Percentiles rank a stretch among this genome's conserved stretches.
These are phyloP conservation scores for Fraxinus nigra DNA, from an alignment of 305 asterid species.

Conservation along the genomic window DNA sequence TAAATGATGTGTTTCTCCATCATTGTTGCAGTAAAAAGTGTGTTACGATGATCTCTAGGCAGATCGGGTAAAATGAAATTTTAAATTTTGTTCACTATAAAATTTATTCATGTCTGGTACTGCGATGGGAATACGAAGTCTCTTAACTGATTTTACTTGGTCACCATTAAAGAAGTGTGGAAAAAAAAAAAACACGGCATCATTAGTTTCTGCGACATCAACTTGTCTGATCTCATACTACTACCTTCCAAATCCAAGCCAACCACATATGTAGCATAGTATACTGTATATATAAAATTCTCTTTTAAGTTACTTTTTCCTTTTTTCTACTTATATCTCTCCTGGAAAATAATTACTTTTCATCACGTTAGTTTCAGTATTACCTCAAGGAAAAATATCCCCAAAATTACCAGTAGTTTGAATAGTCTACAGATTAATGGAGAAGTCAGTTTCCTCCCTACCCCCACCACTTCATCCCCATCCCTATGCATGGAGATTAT, in stretches of 20 bases:
- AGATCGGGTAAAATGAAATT: background rate
- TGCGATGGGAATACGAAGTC: background rate
- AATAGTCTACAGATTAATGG: background rate
- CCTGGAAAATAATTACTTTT: background rate
- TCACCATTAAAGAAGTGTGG: background rate
- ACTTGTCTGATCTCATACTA: constrained; percentile 9
- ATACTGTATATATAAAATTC: background rate
- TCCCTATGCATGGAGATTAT: background rate
- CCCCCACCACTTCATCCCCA: background rate
- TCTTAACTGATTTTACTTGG: background rate
- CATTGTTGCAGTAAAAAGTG: background rate
- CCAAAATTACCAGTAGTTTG: background rate
- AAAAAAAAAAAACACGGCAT: background rate
- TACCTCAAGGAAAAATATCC: background rate
- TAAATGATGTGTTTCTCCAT: background rate
- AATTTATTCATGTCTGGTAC: background rate
- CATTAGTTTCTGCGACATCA: constrained; percentile 1
- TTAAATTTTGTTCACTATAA: background rate
- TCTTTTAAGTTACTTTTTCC: background rate
- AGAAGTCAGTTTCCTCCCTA: background rate
- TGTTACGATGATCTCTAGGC: background rate
- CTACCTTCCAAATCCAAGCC: constrained; percentile 24
- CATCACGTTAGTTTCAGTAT: background rate
- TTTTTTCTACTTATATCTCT: background rate
- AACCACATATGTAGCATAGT: background rate